These are phyloP conservation scores for Blastobotrys aristatus DNA, from an alignment of 1,139 yeast genomes.

Conservation along the genomic window DNA sequence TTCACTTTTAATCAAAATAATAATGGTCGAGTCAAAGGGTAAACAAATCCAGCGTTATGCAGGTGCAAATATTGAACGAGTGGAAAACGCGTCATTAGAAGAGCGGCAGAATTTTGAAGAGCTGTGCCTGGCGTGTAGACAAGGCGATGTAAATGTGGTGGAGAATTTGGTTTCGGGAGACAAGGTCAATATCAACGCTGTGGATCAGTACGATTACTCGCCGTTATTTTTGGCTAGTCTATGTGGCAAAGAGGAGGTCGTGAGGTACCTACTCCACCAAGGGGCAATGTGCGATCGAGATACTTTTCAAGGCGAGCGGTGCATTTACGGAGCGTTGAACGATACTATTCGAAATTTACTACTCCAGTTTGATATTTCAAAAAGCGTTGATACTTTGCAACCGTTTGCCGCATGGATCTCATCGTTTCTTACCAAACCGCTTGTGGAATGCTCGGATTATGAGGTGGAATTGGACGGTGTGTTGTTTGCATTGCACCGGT, in stretches of 20 bases:
- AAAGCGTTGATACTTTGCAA: conserved; percentile 61
- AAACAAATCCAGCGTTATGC: conserved; percentile 3
- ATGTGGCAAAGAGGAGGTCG: conserved; percentile 68
- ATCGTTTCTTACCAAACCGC: conserved; percentile 40
- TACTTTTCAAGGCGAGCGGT: conserved; percentile 73
- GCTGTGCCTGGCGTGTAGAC: conserved; percentile 62
- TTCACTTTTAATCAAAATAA: background rate
- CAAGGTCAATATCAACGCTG: conserved; percentile 43
- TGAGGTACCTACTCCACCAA: conserved; percentile 50
- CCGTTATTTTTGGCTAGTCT: conserved; percentile 68
- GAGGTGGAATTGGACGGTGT: conserved; percentile 6
- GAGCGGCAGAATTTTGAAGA: conserved; percentile 34
- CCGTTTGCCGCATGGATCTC: conserved; percentile 73
- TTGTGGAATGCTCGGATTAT: conserved; percentile 21
- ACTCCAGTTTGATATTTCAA: conserved; percentile 59
- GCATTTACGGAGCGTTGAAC: conserved; percentile 71
- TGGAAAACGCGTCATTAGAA: conserved; percentile 19
- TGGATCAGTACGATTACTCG: conserved; percentile 69
- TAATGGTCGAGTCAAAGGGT: background rate
- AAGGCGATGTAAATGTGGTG: conserved; percentile 61
- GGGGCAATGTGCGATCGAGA: conserved; percentile 80
- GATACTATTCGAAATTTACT: conserved; percentile 58
- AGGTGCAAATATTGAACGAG: conserved; percentile 9
- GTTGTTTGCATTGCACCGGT: conserved; percentile 33
- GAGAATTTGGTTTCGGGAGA: conserved; percentile 43